These are phyloP conservation scores for Uronychia setigera DNA, from an alignment of 73 alveolate genomes.

Conservation along the genomic window DNA sequence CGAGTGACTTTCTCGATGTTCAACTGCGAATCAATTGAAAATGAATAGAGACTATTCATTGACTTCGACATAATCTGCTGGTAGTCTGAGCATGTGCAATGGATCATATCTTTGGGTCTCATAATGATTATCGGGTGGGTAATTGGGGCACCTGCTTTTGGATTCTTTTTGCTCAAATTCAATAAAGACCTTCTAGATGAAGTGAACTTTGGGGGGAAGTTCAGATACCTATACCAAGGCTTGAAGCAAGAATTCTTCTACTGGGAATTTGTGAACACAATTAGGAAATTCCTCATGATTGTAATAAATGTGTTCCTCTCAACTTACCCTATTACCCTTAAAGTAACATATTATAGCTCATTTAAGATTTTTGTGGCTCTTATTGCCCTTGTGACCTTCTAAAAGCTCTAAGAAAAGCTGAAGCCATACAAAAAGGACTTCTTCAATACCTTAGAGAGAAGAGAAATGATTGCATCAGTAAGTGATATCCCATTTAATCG, in stretches of 20 bases:
- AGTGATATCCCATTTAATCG: too few species aligned
- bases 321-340: conserved; percentile 11
- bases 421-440: too few species aligned
- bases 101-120: conserved; percentile 20
- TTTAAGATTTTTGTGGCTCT: too few species aligned
- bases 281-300: conserved; percentile 30
- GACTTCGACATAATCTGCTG: conserved; percentile 36
- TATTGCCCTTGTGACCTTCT: conserved; percentile 18
- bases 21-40: conserved; percentile 36
- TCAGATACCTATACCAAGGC: conserved; percentile 38
- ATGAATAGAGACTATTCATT: conserved; percentile 28
- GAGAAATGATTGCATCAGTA: too few species aligned
- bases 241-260: conserved; percentile 21
- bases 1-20: conserved; percentile 31
- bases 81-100: conserved; percentile 16
- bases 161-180: not conserved
- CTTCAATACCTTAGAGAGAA: too few species aligned
- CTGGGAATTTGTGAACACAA: conserved; percentile 46
- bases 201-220: conserved; percentile 10
- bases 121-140: conserved; percentile 47
- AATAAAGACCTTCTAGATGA: conserved; percentile 24
- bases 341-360: too few species aligned
- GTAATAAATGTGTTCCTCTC: conserved; percentile 30
- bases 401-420: conserved; percentile 14
- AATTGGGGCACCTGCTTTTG: conserved; percentile 34